A percentile compares a stretch with the other conserved stretches of the same genome.
These are phyloP conservation scores for Fusarium abutilonis DNA, from an alignment of 2,329 filamentous ascomycete species.

Conservation along the genomic window DNA sequence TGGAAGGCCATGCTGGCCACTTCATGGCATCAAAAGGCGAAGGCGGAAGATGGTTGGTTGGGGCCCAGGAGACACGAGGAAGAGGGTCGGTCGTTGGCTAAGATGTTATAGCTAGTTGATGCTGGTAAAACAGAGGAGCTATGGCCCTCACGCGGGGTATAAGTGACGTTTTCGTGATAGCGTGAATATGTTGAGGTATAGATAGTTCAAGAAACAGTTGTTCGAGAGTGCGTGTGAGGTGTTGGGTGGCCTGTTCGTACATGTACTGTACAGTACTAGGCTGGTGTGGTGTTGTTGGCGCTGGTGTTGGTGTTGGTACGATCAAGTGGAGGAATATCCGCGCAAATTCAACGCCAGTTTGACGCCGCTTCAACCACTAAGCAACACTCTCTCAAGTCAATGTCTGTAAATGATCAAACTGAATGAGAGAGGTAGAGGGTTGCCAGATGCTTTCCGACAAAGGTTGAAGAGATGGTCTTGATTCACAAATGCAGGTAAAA, in stretches of 20 bases:
- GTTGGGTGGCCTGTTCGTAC: constrained; percentile 7
- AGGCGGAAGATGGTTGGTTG: background rate
- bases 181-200: constrained; percentile 6
- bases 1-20: constrained; percentile 58
- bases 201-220: background rate
- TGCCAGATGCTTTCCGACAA: background rate
- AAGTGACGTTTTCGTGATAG: constrained; percentile 3
- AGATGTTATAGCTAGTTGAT: background rate
- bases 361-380: constrained; percentile 8
- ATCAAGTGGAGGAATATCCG: constrained; percentile 10
- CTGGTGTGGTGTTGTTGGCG: background rate
- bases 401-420: background rate
- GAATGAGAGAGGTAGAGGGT: constrained; percentile 1
- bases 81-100: constrained; percentile 2
- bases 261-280: constrained; percentile 6
- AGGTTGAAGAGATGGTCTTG: constrained; percentile 7
- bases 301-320: constrained; percentile 11
- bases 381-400: constrained; percentile 12
- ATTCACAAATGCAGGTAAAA: background rate
- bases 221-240: background rate
- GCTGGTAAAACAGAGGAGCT: background rate
- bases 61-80: constrained; percentile 3
- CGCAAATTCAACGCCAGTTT: constrained; percentile 13
- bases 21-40: constrained; percentile 38
- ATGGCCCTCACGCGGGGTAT: constrained; percentile 6